Evolutionary conservation across 495 filamentous ascomycete species (phyloP).

Genomic region (Ascodesmis nigricans): DNA sequence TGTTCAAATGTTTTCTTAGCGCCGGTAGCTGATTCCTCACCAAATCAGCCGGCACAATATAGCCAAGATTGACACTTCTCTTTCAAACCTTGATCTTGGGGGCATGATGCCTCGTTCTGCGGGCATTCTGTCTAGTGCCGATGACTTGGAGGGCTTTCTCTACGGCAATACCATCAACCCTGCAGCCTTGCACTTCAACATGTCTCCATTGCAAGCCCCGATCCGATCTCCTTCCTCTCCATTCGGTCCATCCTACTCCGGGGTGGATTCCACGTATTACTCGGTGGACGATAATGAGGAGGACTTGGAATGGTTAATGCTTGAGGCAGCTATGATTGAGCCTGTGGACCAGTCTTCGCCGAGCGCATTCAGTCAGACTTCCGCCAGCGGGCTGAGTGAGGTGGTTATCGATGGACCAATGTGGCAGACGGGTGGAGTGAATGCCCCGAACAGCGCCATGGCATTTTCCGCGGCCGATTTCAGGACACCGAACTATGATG

Average conservation of each 20-base stretch:
- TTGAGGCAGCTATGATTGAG: conserved; percentile 52
- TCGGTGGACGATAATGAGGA: conserved; percentile 47
- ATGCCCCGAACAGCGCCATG: conserved; percentile 1
- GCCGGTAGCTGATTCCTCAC: too few species aligned
- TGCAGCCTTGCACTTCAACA: conserved; percentile 78
- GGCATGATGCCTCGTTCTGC: conserved; percentile 22
- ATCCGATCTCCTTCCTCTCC: conserved; percentile 51
- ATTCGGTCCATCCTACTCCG: conserved; percentile 40
- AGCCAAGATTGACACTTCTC: conserved; percentile 21
- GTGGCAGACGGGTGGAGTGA: conserved; percentile 5
- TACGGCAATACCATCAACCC: conserved; percentile 80
- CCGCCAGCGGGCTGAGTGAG: conserved; percentile 80
- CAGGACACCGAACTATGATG: conserved; percentile 28
- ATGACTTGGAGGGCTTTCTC: conserved; percentile 54
- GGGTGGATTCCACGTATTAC: conserved; percentile 26
- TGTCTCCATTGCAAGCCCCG: conserved; percentile 39
- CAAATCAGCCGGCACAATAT: conserved; percentile 20
- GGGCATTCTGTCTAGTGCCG: conserved; percentile 34
- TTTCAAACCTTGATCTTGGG: conserved; percentile 22
- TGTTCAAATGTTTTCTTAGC: too few species aligned
- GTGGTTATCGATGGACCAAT: conserved; percentile 52
- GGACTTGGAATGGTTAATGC: conserved; percentile 64
- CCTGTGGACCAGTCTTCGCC: conserved; percentile 75
- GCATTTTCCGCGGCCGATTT: conserved; percentile 18
- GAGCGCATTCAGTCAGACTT: conserved; percentile 78